Evolutionary conservation across 2,329 filamentous ascomycete genomes (phyloP).

Genomic region (Fusarium sp.): DNA sequence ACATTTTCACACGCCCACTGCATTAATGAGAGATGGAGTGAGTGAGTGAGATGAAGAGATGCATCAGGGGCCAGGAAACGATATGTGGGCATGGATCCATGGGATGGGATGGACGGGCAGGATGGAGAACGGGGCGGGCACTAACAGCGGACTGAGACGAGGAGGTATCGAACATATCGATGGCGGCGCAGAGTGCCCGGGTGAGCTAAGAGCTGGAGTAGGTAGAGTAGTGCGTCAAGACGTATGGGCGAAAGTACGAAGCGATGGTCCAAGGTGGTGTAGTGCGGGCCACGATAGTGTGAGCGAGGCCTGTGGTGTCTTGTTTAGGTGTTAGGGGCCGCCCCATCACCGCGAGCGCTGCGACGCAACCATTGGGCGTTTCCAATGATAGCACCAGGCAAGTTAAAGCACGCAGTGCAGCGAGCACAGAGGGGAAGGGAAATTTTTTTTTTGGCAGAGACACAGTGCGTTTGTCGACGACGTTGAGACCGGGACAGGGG

Average conservation of each 20-base stretch:
- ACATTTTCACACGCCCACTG: too few species aligned
- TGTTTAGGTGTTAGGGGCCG: conserved; percentile 20
- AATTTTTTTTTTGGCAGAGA: conserved; percentile 6
- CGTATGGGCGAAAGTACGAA: conserved; percentile 20
- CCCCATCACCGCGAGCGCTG: conserved; percentile 17
- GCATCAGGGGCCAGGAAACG: conserved; percentile 31
- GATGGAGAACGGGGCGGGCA: conserved; percentile 40
- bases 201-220: conserved; percentile 15
- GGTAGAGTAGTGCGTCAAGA: conserved; percentile 10
- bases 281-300: conserved; percentile 29
- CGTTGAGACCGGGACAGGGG: conserved; percentile 35
- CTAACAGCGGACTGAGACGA: conserved; percentile 33
- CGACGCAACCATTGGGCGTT: conserved; percentile 16
- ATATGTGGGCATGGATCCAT: conserved; percentile 13
- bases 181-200: conserved; percentile 30
- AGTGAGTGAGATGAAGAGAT: conserved; percentile 34
- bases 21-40: too few species aligned
- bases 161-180: conserved; percentile 30
- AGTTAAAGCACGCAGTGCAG: conserved; percentile 16
- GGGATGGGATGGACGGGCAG: conserved; percentile 27
- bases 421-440: conserved; percentile 5
- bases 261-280: conserved; percentile 32
- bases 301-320: conserved; percentile 9
- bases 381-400: conserved; percentile 12
- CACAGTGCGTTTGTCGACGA: conserved; percentile 32